Evolutionary conservation across 768 basidiomycete genomes (phyloP), one percentile per base, ranked within the genome.

Genomic region (Coprinopsis marcescibilis): DNA sequence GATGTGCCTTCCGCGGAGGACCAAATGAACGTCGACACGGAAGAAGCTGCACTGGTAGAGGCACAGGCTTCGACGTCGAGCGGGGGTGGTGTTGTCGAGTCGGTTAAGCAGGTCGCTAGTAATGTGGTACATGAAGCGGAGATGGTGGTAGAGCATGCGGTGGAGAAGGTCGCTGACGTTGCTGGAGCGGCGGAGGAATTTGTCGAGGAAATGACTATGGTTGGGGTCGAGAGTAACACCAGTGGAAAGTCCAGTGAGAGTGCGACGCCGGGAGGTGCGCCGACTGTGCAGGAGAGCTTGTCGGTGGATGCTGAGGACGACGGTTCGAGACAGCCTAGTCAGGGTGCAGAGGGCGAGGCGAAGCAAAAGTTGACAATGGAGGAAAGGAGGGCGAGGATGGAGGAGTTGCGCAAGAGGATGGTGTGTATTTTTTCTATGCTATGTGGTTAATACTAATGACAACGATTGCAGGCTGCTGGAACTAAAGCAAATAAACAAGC

Each of bases 401-500:
- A 82, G 21, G 71, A 81, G 55, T 71, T 96, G 33, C 71, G 89
- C 51, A 75, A 78, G 62, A 83, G 80, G 59, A 89, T 92, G 80
- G 94, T 92, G 43, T 38, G 78, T 72, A n/a, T 48, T 14, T 27
- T 36, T 30, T 23, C 10, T 24, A 26, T 14, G n/a, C 34, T 12
- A 11, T 35, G 26, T 46, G 45, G 23, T n/a, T 23, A 42, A 44
- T 13, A 29, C 49, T 48, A 32, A 51, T 47, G 30, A 30, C 25
- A 33, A 11, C n/a, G 43, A 40, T 41, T 4, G 17, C 45, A 94
- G 92, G 82, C 77, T 42, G 75, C 78, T 24, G 89, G 91, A 1
- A 70, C 87, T 1, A 80, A 75, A 57, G 90, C 83, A 3, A 99
- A 99, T 63, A 81, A 93, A 11, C 77, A 79, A 26, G 87, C 92